Percentiles rank a stretch among this genome's conserved stretches.
These are phyloP conservation scores for Penicillium paradoxum DNA, from an alignment of 495 filamentous ascomycete species.

Conservation along the genomic window DNA sequence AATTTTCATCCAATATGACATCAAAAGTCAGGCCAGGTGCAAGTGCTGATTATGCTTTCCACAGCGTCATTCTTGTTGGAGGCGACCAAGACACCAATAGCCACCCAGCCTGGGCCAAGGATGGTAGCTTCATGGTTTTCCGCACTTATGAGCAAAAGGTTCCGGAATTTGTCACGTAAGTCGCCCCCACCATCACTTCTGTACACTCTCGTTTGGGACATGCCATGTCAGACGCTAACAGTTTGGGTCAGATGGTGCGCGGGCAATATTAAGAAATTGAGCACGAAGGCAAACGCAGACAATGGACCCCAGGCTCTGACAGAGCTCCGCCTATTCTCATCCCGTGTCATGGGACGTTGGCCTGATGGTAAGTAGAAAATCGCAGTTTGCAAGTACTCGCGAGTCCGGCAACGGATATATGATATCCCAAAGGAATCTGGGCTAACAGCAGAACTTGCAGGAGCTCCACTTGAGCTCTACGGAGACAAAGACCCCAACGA, in stretches of 20 bases:
- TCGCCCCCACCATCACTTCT: background rate
- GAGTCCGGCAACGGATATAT: background rate
- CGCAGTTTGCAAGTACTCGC: too few relatives aligned
- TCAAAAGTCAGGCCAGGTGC: too few relatives aligned
- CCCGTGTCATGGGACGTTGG: background rate
- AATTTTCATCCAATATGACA: background rate
- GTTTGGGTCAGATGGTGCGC: background rate
- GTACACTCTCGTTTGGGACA: background rate
- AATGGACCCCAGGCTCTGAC: background rate
- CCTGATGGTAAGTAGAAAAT: background rate
- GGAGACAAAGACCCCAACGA: background rate
- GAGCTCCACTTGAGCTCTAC: background rate
- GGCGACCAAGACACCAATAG: background rate
- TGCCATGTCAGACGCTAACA: background rate
- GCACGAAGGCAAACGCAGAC: background rate
- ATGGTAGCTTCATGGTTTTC: conserved; percentile 7
- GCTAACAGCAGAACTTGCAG: background rate
- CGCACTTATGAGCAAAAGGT: background rate
- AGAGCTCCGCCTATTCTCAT: background rate
- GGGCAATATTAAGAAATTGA: background rate
- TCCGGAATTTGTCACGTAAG: background rate
- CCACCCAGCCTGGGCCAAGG: conserved; percentile 12
- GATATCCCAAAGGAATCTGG: background rate
- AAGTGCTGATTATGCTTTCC: background rate
- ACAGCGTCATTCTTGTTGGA: conserved; percentile 8